A percentile compares a stretch with the other conserved stretches of the same genome.
Conservation (phyloP, 768 basidiomycete genomes). For the Hericium erinaceus region DNA sequence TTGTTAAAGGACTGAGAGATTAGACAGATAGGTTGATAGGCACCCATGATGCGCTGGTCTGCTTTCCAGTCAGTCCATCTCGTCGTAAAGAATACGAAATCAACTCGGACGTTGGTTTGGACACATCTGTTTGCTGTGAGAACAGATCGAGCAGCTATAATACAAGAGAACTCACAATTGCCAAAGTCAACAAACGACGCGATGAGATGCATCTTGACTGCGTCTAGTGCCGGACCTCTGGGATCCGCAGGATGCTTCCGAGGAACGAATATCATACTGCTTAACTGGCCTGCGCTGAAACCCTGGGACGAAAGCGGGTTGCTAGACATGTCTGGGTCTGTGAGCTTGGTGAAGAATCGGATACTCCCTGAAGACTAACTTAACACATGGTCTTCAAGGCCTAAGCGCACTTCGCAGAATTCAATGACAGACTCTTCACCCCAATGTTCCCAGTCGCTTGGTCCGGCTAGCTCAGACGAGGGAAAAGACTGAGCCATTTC, state of each 20-base stretch:
- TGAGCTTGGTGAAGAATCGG: neutral
- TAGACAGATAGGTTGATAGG: neutral
- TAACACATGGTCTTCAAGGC: conserved; percentile 4
- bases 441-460: conserved; percentile 14
- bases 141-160: neutral
- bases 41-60: conserved; percentile 32
- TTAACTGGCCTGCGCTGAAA: conserved; percentile 4
- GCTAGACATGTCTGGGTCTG: conserved; percentile 4
- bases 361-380: conserved; percentile 2
- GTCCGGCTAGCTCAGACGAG: conserved; percentile 2
- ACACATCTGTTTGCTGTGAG: conserved; percentile 19
- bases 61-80: neutral
- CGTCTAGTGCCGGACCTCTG: neutral
- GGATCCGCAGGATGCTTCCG: neutral
- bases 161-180: conserved; percentile 3
- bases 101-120: conserved; percentile 29
- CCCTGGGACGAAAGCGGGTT: conserved; percentile 7
- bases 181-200: conserved; percentile 9
- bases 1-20: neutral
- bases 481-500: conserved; percentile 4
- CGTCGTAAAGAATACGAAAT: conserved; percentile 22
- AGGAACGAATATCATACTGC: conserved; percentile 9
- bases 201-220: conserved; percentile 11
- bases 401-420: conserved; percentile 10
- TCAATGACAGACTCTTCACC: conserved; percentile 10